Percentiles rank a stretch among this genome's conserved stretches.
Conservation (phyloP, 2,329 filamentous ascomycete species). For the Talaromyces sp. region DNA sequence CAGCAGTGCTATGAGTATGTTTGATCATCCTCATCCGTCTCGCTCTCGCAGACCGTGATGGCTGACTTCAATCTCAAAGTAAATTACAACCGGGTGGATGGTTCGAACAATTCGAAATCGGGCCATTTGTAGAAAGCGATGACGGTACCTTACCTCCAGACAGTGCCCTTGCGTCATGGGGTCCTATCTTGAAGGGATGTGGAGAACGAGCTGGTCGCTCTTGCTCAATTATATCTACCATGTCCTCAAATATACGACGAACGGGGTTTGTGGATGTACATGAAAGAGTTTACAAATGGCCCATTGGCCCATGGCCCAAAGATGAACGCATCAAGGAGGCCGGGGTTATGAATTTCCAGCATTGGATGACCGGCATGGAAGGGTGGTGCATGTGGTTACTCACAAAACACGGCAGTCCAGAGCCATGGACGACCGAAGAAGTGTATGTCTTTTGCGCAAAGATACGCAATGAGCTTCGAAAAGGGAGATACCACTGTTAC, state of each 20-base stretch:
- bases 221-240: constrained; percentile 26
- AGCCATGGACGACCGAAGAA: constrained; percentile 18
- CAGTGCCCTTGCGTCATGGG: constrained; percentile 18
- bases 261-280: constrained; percentile 37
- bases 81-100: constrained; percentile 23
- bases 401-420: constrained; percentile 20
- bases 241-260: constrained; percentile 4
- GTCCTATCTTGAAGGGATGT: constrained; percentile 20
- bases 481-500: constrained; percentile 21
- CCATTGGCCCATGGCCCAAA: constrained; percentile 36
- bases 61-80: constrained; percentile 4
- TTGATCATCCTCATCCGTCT: neutral
- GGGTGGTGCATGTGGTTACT: constrained; percentile 35
- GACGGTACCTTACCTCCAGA: constrained; percentile 16
- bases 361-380: constrained; percentile 33
- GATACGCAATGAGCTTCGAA: constrained; percentile 23
- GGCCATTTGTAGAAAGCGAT: constrained; percentile 16
- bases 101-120: constrained; percentile 25
- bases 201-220: constrained; percentile 24
- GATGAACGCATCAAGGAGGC: constrained; percentile 39
- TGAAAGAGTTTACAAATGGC: constrained; percentile 32
- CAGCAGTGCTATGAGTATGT: constrained; percentile 22
- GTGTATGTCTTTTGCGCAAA: constrained; percentile 24
- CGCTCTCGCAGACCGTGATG: neutral
- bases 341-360: constrained; percentile 38